Conservation (phyloP, 768 basidiomycete species). For the Lepiota brunneoincarnata region DNA sequence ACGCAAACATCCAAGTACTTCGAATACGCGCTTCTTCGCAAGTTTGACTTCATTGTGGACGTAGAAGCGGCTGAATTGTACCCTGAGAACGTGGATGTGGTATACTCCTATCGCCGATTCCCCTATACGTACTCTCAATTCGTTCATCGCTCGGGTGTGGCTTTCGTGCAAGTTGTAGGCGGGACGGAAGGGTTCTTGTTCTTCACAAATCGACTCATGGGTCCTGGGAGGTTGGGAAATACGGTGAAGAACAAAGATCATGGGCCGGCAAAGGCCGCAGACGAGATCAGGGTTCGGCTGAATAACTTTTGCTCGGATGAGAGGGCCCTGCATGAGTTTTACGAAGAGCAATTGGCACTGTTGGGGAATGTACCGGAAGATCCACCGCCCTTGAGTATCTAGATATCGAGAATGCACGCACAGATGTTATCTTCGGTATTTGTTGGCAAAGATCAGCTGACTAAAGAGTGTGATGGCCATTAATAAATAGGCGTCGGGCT, state of each 20-base stretch:
- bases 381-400: slow-evolving; percentile 51
- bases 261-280: slow-evolving; percentile 55
- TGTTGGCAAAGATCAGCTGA: not conserved
- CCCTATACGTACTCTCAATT: slow-evolving; percentile 85
- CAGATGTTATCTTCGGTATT: not conserved
- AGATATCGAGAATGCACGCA: slow-evolving; percentile 12
- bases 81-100: slow-evolving; percentile 76
- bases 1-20: slow-evolving; percentile 71
- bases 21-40: slow-evolving; percentile 72
- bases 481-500: too few relatives aligned
- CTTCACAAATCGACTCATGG: slow-evolving; percentile 85
- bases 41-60: slow-evolving; percentile 81
- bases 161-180: slow-evolving; percentile 86
- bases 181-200: slow-evolving; percentile 82
- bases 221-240: slow-evolving; percentile 59
- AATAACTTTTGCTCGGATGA: slow-evolving; percentile 64
- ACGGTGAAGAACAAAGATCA: slow-evolving; percentile 53
- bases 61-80: slow-evolving; percentile 78
- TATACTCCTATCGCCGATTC: slow-evolving; percentile 85
- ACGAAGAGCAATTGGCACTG: slow-evolving; percentile 63
- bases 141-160: slow-evolving; percentile 86
- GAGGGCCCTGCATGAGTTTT: slow-evolving; percentile 57
- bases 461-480: not conserved
- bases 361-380: slow-evolving; percentile 45
- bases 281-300: slow-evolving; percentile 58